These are phyloP conservation scores for Golubevia pallescens DNA, from an alignment of 1,284 basidiomycete genomes.

Conservation along the genomic window DNA sequence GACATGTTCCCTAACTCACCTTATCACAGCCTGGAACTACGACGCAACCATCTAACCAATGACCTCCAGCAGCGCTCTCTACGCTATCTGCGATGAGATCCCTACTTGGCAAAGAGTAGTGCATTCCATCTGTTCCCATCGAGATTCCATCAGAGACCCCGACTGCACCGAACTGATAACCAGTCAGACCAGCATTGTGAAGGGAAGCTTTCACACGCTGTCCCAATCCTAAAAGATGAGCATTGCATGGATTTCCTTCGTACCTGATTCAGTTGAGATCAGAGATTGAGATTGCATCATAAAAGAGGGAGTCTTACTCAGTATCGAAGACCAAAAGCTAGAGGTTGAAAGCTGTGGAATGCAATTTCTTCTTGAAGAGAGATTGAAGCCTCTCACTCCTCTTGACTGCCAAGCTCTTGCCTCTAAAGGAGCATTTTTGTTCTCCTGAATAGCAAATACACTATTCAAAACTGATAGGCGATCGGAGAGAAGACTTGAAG, in stretches of 20 bases:
- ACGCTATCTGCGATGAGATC: slow-evolving; percentile 62
- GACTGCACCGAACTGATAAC: slow-evolving; percentile 61
- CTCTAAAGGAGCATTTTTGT: too few species aligned
- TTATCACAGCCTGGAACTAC: slow-evolving; percentile 63
- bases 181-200: slow-evolving; percentile 53
- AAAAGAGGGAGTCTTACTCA: too few species aligned
- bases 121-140: slow-evolving; percentile 62
- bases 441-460: too few species aligned
- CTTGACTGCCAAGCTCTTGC: too few species aligned
- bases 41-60: slow-evolving; percentile 62
- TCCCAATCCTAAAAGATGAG: slow-evolving; percentile 56
- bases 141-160: slow-evolving; percentile 63
- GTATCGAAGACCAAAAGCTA: too few species aligned
- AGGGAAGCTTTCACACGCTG: slow-evolving; percentile 51
- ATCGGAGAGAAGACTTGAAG: too few species aligned
- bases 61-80: slow-evolving; percentile 56
- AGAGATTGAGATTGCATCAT: too few species aligned
- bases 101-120: slow-evolving; percentile 57
- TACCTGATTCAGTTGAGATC: too few species aligned
- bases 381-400: too few species aligned
- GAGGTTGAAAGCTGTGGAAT: too few species aligned
- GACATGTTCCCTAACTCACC: not conserved
- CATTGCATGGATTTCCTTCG: slow-evolving; percentile 43
- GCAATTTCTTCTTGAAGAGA: too few species aligned
- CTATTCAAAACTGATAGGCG: too few species aligned